Percentiles rank a stretch among this genome's conserved stretches.
These are phyloP conservation scores for Oenanthe javanica DNA, from an alignment of 140 eudicot genomes.

Conservation along the genomic window DNA sequence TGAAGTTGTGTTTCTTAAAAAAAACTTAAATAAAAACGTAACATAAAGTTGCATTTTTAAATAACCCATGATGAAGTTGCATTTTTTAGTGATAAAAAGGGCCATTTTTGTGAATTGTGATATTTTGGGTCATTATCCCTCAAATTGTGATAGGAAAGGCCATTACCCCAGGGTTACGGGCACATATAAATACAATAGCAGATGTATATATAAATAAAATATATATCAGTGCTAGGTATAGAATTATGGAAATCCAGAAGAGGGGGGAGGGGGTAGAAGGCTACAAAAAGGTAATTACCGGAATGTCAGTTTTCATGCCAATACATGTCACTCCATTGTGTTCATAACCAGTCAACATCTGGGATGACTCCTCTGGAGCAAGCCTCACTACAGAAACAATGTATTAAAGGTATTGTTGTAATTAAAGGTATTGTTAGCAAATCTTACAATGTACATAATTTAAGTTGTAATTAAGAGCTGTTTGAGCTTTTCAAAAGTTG, in stretches of 20 bases:
- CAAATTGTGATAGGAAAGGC: no score
- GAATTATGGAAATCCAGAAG: background rate
- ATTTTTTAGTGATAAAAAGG: no score
- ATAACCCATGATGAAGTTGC: no score
- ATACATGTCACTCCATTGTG: conserved; percentile 96
- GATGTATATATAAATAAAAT: background rate
- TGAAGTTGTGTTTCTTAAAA: no score
- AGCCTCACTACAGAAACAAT: conserved; percentile 70
- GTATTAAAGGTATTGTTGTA: no score
- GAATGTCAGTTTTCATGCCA: conserved; percentile 96
- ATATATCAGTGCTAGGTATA: background rate
- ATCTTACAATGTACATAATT: background rate
- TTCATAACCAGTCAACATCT: conserved; percentile 66
- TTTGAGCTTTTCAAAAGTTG: background rate
- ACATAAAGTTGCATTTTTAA: no score
- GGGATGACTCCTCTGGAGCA: conserved; percentile 87
- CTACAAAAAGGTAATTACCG: conserved; percentile 40
- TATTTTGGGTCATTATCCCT: no score
- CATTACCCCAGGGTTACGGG: no score
- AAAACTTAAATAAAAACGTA: no score
- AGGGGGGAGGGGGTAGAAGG: background rate
- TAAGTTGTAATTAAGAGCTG: background rate
- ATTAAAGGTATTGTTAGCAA: background rate
- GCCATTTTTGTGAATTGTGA: no score
- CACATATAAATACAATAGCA: background rate